phyloP scores from a whole-genome alignment of 2,329 filamentous ascomycete genomes.

The Colletotrichum liriopes region DNA sequence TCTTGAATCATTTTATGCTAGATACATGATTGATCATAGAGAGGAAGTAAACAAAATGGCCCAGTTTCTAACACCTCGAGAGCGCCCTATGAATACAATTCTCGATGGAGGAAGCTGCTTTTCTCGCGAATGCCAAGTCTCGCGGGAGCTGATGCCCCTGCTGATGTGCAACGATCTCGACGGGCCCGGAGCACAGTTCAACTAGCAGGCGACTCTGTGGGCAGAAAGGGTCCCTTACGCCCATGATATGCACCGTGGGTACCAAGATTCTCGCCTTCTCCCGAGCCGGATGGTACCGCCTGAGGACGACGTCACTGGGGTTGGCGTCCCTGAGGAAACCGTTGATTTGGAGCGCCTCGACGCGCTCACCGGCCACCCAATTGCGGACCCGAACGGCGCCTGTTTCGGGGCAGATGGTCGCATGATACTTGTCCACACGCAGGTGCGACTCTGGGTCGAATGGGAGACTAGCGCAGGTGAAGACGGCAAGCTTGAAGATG shows the following conservation, averaged over 20 bases:
- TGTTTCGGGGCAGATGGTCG: neutral
- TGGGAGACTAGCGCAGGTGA: constrained; percentile 8
- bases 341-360: neutral
- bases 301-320: neutral
- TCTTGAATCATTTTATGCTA: no score
- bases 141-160: constrained; percentile 9
- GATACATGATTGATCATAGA: no score
- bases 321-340: neutral
- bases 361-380: constrained; percentile 5
- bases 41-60: no score
- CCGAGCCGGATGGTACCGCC: neutral
- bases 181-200: neutral
- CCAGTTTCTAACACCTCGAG: neutral
- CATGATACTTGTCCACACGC: neutral
- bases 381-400: neutral
- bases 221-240: neutral
- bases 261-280: neutral
- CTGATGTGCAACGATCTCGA: neutral
- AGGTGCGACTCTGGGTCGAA: constrained; percentile 1
- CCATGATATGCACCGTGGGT: constrained; percentile 16
- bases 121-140: constrained; percentile 1
- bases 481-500: constrained; percentile 2
- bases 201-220: constrained; percentile 6
- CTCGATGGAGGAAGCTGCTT: constrained; percentile 1
- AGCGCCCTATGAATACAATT: constrained; percentile 7